Base-by-base conservation (phyloP, 257 asterid species). In the Solanum pennellii region DNA sequence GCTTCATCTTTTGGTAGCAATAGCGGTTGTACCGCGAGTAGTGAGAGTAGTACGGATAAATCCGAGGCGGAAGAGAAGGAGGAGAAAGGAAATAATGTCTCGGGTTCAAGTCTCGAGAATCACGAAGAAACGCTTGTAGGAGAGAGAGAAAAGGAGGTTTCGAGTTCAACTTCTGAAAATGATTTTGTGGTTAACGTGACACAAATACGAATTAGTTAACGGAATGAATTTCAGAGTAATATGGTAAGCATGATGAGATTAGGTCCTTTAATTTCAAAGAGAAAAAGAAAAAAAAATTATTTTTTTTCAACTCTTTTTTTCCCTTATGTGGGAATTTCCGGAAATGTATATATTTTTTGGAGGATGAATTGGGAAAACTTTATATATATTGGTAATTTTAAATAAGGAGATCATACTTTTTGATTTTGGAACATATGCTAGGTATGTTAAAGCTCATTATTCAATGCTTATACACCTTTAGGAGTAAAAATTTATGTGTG, bases 1-100 rank as follows among this genome's bases (percentile, higher is more conserved):
- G 93, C 94, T 13, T 91, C 97, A 14, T 93, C 98, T 68, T 95
- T 95, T 82, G 95, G 99, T 1, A 94, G 95, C 69, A 88, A 91
- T 23, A 86, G 86, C 42, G 44, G 91, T 82, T 86, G 92, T 68
- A 66, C 82, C 25, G 71, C 77, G 35, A 79, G 85, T 18, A 90
- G 42, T 21, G 92, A 91, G 12, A 90, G n/a, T 87, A 83, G 72
- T 74, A 72, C 44, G 7, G 44, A 80, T 1, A 80, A 86, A 6
- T 77, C 88, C 0, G 92, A 89, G 74, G 92, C 86, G 7, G 92
- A 91, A 59, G 83, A 44, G 7, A 20, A 72, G n/a, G 79, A 72
- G 77, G 41, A 44, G 49, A 8, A 73, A 62, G 86, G 45, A 60
- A 83, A 15, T 56, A 84, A 0, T 4, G 35, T n/a, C 9, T 76